These are phyloP conservation scores for Onygenales sp. DNA, from an alignment of 2,329 filamentous ascomycete species.

Conservation along the genomic window DNA sequence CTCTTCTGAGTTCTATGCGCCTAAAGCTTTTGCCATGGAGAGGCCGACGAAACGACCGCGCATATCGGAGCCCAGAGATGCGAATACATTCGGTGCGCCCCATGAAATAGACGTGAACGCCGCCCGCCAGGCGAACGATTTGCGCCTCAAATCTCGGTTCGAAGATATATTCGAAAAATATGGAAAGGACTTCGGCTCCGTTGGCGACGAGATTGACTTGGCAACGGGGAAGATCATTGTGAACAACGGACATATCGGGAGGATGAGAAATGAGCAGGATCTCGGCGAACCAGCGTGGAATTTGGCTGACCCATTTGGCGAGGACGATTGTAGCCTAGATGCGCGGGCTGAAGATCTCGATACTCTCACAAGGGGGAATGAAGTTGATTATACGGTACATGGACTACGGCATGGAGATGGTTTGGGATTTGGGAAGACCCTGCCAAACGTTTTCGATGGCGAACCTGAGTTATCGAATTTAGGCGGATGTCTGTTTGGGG, in stretches of 20 bases:
- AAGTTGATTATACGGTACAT: neutral
- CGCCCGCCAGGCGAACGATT: slow-evolving; percentile 57
- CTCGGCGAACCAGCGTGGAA: slow-evolving; percentile 24
- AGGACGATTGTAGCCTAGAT: neutral
- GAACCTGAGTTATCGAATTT: too few species aligned
- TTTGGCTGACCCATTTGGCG: slow-evolving; percentile 14
- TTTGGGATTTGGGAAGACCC: neutral
- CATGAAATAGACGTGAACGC: slow-evolving; percentile 38
- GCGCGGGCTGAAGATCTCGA: neutral
- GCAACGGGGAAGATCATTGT: slow-evolving; percentile 73
- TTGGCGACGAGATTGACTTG: slow-evolving; percentile 85
- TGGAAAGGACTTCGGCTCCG: slow-evolving; percentile 66
- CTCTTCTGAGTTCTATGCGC: too few species aligned
- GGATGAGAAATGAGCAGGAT: slow-evolving; percentile 52
- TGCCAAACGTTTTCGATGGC: neutral
- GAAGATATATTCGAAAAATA: slow-evolving; percentile 88
- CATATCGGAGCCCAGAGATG: slow-evolving; percentile 21
- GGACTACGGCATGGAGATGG: neutral
- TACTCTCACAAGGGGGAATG: neutral
- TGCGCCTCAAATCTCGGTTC: slow-evolving; percentile 70
- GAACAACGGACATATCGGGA: slow-evolving; percentile 73
- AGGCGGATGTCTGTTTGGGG: neutral
- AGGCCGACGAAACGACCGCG: slow-evolving; percentile 49
- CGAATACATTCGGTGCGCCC: neutral
- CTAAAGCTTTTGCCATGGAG: slow-evolving; percentile 17